Conservation (phyloP, 768 basidiomycete species). For the Naematelia encephala region DNA sequence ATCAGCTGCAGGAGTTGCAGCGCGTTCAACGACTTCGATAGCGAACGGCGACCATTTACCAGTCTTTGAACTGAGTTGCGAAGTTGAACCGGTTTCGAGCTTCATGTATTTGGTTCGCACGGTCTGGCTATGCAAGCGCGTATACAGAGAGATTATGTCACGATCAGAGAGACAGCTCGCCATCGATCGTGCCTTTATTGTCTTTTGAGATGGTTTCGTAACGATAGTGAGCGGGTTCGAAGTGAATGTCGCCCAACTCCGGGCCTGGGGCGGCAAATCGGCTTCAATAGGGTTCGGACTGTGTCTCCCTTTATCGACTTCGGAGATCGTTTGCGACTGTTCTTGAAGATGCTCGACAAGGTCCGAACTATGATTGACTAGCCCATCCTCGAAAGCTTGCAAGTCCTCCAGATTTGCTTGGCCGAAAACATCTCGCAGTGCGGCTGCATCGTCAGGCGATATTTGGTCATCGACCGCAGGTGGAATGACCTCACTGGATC, state of each 20-base stretch:
- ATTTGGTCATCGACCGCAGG: neutral
- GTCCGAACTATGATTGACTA: neutral
- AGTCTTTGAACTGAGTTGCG: slow-evolving; percentile 61
- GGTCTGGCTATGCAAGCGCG: slow-evolving; percentile 93
- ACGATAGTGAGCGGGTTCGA: slow-evolving; percentile 91
- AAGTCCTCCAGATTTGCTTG: neutral
- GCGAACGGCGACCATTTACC: slow-evolving; percentile 91
- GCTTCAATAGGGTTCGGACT: neutral
- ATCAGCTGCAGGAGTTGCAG: slow-evolving; percentile 55
- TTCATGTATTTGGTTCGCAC: slow-evolving; percentile 98
- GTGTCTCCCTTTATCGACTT: neutral
- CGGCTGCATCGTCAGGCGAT: neutral
- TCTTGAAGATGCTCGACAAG: neutral
- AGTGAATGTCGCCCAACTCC: slow-evolving; percentile 80
- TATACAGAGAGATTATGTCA: slow-evolving; percentile 87
- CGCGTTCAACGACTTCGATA: slow-evolving; percentile 77
- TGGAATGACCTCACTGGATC: neutral
- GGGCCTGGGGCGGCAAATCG: neutral
- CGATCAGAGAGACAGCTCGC: slow-evolving; percentile 85
- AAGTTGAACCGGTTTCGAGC: slow-evolving; percentile 59
- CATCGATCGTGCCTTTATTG: slow-evolving; percentile 84
- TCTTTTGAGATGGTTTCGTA: slow-evolving; percentile 87
- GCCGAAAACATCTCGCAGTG: neutral
- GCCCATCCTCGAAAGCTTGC: neutral
- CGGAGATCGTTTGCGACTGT: neutral